phyloP scores from a whole-genome alignment of 352 stramenopile genomes.

The Globisporangium barbulae region DNA sequence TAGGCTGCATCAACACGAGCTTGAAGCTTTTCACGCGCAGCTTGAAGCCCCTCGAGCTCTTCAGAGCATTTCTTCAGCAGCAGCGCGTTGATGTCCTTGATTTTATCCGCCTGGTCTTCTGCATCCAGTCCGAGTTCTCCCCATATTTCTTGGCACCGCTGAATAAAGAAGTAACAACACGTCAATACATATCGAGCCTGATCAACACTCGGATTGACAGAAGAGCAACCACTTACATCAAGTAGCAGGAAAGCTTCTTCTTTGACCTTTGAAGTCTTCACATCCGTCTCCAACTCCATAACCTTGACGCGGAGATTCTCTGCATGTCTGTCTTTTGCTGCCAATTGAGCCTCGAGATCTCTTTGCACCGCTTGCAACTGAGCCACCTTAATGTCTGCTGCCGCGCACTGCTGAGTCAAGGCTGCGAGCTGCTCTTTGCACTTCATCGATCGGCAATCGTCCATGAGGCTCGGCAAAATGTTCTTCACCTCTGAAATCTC shows the following conservation, averaged over 20 bases:
- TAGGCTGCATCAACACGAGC: slow-evolving; percentile 38
- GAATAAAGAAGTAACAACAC: slow-evolving; percentile 1
- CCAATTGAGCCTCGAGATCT: slow-evolving; percentile 23
- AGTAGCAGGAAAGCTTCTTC: slow-evolving; percentile 60
- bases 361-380: slow-evolving; percentile 23
- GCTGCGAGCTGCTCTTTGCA: slow-evolving; percentile 17
- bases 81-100: slow-evolving; percentile 58
- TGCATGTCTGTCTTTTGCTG: slow-evolving; percentile 23
- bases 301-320: slow-evolving; percentile 26
- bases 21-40: slow-evolving; percentile 43
- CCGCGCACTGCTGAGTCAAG: slow-evolving; percentile 16
- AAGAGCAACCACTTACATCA: slow-evolving; percentile 31
- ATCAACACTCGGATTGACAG: not conserved
- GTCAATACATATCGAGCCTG: not conserved
- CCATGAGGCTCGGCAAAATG: slow-evolving; percentile 31
- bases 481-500: slow-evolving; percentile 35
- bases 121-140: slow-evolving; percentile 49
- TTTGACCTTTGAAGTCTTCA: slow-evolving; percentile 48
- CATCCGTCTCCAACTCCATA: slow-evolving; percentile 26
- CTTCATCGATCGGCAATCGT: slow-evolving; percentile 7
- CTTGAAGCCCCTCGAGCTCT: slow-evolving; percentile 54
- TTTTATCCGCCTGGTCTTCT: slow-evolving; percentile 49
- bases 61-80: slow-evolving; percentile 57
- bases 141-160: slow-evolving; percentile 74
- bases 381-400: slow-evolving; percentile 19